Evolutionary conservation across 225 moss, liverwort and hornwort species (phyloP).

Genomic region (Lunularia cruciata): DNA sequence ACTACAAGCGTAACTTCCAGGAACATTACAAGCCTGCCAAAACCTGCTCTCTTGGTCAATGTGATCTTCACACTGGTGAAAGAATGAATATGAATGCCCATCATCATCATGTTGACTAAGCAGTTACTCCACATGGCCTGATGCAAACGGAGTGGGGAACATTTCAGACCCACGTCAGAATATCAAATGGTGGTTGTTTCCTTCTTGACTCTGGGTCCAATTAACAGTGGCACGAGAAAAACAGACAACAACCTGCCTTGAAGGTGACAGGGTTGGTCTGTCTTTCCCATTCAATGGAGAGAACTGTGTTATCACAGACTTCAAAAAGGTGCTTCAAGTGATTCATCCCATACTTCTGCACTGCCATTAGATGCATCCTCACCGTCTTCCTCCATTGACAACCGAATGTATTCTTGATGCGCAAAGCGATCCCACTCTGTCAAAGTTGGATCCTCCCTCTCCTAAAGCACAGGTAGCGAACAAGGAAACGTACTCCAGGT

Average conservation of each 20-base stretch:
- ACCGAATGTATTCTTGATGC: conserved; percentile 88
- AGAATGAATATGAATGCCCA: conserved; percentile 28
- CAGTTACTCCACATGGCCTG: conserved; percentile 32
- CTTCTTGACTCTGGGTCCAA: conserved; percentile 30
- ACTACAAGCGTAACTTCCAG: conserved; percentile 18
- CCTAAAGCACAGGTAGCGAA: conserved; percentile 49
- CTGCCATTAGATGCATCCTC: conserved; percentile 95
- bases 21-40: conserved; percentile 22
- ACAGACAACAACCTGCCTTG: conserved; percentile 12
- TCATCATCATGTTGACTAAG: conserved; percentile 35
- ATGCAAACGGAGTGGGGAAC: conserved; percentile 30
- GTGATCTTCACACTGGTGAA: conserved; percentile 19
- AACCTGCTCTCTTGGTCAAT: conserved; percentile 23
- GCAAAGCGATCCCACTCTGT: conserved; percentile 99
- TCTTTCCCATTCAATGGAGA: conserved; percentile 27
- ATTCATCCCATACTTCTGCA: conserved; percentile 96
- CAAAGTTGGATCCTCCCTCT: conserved; percentile 88
- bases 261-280: conserved; percentile 14
- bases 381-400: conserved; percentile 98
- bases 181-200: conserved; percentile 17
- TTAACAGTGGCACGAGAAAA: conserved; percentile 24
- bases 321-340: conserved; percentile 89
- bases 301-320: conserved; percentile 22
- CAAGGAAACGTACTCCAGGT: not conserved
- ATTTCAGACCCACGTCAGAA: conserved; percentile 38